phyloP scores from a whole-genome alignment of 257 asterid genomes.

The Pogostemon cablin region DNA sequence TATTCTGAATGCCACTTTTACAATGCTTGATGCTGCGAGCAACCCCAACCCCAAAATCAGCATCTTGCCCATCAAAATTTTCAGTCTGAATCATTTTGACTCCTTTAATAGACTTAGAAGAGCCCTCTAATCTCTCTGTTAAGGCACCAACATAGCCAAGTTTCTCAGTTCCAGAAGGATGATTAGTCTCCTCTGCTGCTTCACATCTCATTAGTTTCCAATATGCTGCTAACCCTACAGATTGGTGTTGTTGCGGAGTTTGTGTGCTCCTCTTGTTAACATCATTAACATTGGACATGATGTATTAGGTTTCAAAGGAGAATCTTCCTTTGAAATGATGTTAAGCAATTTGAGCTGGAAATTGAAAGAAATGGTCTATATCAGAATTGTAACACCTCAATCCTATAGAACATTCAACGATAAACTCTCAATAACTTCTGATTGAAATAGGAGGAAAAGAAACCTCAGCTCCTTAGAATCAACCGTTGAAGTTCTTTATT shows the following conservation, averaged over 20 bases:
- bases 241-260: slow-evolving; percentile 42
- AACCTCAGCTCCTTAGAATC: not conserved
- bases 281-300: slow-evolving; percentile 49
- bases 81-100: slow-evolving; percentile 29
- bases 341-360: slow-evolving; percentile 9
- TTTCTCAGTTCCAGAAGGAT: slow-evolving; percentile 34
- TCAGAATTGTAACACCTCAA: slow-evolving; percentile 2
- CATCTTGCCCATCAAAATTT: slow-evolving; percentile 24
- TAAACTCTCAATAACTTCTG: not conserved
- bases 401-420: not conserved
- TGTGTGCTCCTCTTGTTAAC: slow-evolving; percentile 41
- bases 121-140: slow-evolving; percentile 31
- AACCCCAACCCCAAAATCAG: slow-evolving; percentile 27
- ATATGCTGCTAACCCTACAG: slow-evolving; percentile 63
- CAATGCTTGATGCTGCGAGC: slow-evolving; percentile 17
- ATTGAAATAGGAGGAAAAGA: not conserved
- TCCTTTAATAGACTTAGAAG: slow-evolving; percentile 35
- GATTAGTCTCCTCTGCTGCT: slow-evolving; percentile 28
- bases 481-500: not conserved
- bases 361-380: slow-evolving; percentile 10
- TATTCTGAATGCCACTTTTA: slow-evolving; percentile 13
- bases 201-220: slow-evolving; percentile 47
- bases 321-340: slow-evolving; percentile 26
- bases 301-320: slow-evolving; percentile 15
- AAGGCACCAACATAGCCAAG: slow-evolving; percentile 27